phyloP scores from a whole-genome alignment of 805 yeast genomes.

The Cyberlindnera saturnus region DNA sequence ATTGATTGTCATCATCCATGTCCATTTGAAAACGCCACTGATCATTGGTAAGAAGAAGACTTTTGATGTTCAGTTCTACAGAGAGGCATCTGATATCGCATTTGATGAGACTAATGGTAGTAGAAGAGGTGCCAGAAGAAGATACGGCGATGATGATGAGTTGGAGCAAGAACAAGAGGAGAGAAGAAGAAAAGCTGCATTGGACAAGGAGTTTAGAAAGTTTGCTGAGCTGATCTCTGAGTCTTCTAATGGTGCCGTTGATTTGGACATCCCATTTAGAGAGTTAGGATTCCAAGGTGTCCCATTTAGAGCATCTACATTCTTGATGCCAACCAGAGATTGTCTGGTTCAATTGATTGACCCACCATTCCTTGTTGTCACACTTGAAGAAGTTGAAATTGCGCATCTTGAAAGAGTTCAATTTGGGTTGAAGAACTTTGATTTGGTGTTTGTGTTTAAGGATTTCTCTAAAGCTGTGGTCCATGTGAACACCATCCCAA shows the following conservation, averaged over 20 bases:
- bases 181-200: slow-evolving; percentile 80
- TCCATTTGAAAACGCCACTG: slow-evolving; percentile 87
- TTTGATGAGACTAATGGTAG: slow-evolving; percentile 96
- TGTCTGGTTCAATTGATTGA: slow-evolving; percentile 91
- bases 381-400: slow-evolving; percentile 86
- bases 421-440: slow-evolving; percentile 94
- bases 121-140: slow-evolving; percentile 48
- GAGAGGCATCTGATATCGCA: slow-evolving; percentile 94
- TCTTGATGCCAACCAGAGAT: slow-evolving; percentile 95
- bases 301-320: slow-evolving; percentile 89
- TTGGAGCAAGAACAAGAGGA: slow-evolving; percentile 98
- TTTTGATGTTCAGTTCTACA: slow-evolving; percentile 89
- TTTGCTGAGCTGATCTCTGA: slow-evolving; percentile 91
- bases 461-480: slow-evolving; percentile 85
- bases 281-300: slow-evolving; percentile 98
- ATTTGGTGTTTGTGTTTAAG: slow-evolving; percentile 92
- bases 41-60: slow-evolving; percentile 96
- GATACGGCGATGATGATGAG: slow-evolving; percentile 98
- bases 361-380: slow-evolving; percentile 90
- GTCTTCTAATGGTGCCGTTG: slow-evolving; percentile 75
- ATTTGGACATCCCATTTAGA: slow-evolving; percentile 90
- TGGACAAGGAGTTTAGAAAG: slow-evolving; percentile 85
- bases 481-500: slow-evolving; percentile 91
- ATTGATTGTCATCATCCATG: slow-evolving; percentile 84
- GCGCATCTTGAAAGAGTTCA: slow-evolving; percentile 96